Evolutionary conservation across 257 asterid genomes (phyloP), one percentile per base, ranked within the genome.

Genomic region (Ligustrum vulgare): DNA sequence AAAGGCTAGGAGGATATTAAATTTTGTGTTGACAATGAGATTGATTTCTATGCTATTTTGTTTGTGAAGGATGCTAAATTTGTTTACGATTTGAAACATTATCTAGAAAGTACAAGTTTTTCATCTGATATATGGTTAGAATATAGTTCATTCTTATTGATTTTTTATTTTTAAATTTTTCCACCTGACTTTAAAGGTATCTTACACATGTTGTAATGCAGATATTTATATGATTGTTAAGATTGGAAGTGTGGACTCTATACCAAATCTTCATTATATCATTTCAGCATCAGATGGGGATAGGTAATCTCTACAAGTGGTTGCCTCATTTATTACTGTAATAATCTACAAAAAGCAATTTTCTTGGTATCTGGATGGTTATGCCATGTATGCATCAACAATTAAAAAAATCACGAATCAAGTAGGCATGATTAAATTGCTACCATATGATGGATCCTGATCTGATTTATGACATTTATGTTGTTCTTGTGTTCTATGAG

Each of bases 1-100:
- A 94, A 91, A 73, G 99, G 91, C 82, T 94, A 98, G 99, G 99
- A 92, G 71, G 99, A 94, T 83, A 94, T 94, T 74, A 92, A 92
- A 84, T 94, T 94, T 76, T 98, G 99, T 33, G 99, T 94, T 80
- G 96, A 94, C 78, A 94, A 92, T 79, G 92, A 88, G 82, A 94
- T 92, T 70, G 99, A 94, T 85, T 94, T 88, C 86, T 94, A 94
- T 80, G 99, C 98, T 70, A 98, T 94, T 87, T 94, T 98, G 70
- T 94, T 94, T 88, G 97, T 94, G 65, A 94, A 94, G 87, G 96
- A 92, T 88, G 98, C 97, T 49, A 79, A 88, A 81, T 98, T 92
- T 82, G 88, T 94, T 81, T 95, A 84, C 82, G 96, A 92, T 75
- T 86, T 94, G 86, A 91, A 94, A 85, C 92, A 87, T 75, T 94